A percentile compares a stretch with the other conserved stretches of the same genome.
Conservation (phyloP, 2,329 filamentous ascomycete genomes). For the Gyromitra esculenta region DNA sequence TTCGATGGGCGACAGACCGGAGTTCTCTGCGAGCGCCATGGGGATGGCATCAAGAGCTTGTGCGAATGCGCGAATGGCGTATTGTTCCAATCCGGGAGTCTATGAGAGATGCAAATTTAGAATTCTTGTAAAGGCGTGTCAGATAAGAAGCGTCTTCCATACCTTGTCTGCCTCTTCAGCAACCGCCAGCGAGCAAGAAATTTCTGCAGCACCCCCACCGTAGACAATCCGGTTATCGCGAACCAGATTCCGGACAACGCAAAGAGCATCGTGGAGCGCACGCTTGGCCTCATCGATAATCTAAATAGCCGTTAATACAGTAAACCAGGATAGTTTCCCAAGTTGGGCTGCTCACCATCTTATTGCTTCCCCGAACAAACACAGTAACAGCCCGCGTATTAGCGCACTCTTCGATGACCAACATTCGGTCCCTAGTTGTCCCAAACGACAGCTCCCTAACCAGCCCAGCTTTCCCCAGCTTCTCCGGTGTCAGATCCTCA, state of each 20-base stretch:
- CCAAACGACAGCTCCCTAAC: slow-evolving; percentile 97
- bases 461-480: slow-evolving; percentile 87
- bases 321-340: background rate
- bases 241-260: slow-evolving; percentile 95
- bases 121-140: slow-evolving; percentile 10
- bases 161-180: slow-evolving; percentile 90
- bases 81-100: slow-evolving; percentile 97
- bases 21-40: slow-evolving; percentile 97
- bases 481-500: slow-evolving; percentile 89
- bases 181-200: slow-evolving; percentile 94
- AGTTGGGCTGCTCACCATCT: slow-evolving; percentile 76
- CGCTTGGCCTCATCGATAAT: slow-evolving; percentile 99
- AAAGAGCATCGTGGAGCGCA: slow-evolving; percentile 95
- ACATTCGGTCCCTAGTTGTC: slow-evolving; percentile 98
- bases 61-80: slow-evolving; percentile 97
- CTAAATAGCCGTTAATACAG: slow-evolving; percentile 62
- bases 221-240: slow-evolving; percentile 97
- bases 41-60: slow-evolving; percentile 93
- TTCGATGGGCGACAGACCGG: slow-evolving; percentile 92
- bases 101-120: slow-evolving; percentile 58
- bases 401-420: slow-evolving; percentile 98
- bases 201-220: slow-evolving; percentile 94
- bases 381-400: slow-evolving; percentile 96
- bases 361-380: slow-evolving; percentile 97
- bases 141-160: slow-evolving; percentile 44